A percentile compares a stretch with the other conserved stretches of the same genome.
Evolutionary conservation across 1,139 yeast genomes (phyloP).

Genomic region (Yamadazyma buinensis): DNA sequence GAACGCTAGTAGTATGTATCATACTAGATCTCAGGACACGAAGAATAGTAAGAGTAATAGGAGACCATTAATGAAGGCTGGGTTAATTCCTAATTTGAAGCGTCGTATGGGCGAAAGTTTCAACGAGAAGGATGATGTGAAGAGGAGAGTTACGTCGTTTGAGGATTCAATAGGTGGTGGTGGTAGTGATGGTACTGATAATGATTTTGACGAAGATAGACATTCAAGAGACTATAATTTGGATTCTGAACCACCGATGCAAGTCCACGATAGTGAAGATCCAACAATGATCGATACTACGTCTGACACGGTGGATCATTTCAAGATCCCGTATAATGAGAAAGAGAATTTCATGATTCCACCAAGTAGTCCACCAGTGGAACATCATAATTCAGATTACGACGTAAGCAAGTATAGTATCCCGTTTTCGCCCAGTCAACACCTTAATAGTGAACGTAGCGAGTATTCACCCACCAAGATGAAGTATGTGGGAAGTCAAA

Average conservation of each 20-base stretch:
- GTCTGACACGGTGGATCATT: constrained; percentile 1
- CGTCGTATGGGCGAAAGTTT: constrained; percentile 46
- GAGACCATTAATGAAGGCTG: constrained; percentile 19
- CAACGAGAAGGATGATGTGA: constrained; percentile 43
- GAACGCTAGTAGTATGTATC: constrained; percentile 31
- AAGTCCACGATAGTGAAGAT: constrained; percentile 11
- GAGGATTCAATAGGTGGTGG: not conserved
- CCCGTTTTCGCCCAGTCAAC: constrained; percentile 15
- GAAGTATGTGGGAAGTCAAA: not conserved
- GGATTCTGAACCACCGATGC: not conserved
- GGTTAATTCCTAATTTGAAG: constrained; percentile 33
- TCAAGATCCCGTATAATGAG: constrained; percentile 3
- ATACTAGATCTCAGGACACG: constrained; percentile 6
- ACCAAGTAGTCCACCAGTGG: constrained; percentile 16
- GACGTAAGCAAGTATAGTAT: constrained; percentile 13
- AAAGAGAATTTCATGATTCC: constrained; percentile 6
- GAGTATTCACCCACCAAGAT: constrained; percentile 6
- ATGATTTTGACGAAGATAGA: not conserved
- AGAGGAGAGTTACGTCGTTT: constrained; percentile 28
- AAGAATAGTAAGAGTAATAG: constrained; percentile 1
- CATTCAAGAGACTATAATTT: not conserved
- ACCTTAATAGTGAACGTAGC: constrained; percentile 7
- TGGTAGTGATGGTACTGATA: not conserved
- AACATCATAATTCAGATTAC: constrained; percentile 13
- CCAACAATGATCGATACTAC: constrained; percentile 15